Evolutionary conservation across 2,329 filamentous ascomycete genomes (phyloP).

Genomic region (Aspergillus fumigatus): DNA sequence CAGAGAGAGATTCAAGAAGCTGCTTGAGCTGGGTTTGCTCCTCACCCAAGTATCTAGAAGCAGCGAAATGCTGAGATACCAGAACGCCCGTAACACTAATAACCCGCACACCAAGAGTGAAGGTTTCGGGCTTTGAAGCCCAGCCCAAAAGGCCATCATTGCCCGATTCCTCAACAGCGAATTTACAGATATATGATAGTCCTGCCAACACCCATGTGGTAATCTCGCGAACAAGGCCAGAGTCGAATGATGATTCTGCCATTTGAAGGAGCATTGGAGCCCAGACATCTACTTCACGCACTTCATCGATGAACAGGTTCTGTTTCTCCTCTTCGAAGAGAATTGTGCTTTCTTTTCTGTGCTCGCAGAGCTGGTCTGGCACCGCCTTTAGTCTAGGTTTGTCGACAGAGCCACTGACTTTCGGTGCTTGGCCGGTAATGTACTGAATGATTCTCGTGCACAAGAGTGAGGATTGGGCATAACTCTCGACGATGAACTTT

Average conservation of each 20-base stretch:
- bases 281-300: conserved; percentile 71
- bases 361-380: conserved; percentile 27
- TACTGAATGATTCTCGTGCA: conserved; percentile 35
- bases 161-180: conserved; percentile 27
- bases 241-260: conserved; percentile 17
- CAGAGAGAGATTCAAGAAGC: conserved; percentile 23
- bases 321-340: conserved; percentile 89
- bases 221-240: conserved; percentile 17
- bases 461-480: conserved; percentile 29
- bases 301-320: conserved; percentile 86
- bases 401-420: conserved; percentile 18
- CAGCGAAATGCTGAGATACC: conserved; percentile 17
- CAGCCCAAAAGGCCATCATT: conserved; percentile 68
- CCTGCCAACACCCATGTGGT: conserved; percentile 32
- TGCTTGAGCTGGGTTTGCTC: conserved; percentile 13
- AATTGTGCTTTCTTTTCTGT: conserved; percentile 36
- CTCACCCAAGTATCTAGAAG: conserved; percentile 13
- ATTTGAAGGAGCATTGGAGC: conserved; percentile 44
- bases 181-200: conserved; percentile 24
- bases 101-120: conserved; percentile 43
- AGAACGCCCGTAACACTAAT: conserved; percentile 35
- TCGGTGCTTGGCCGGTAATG: conserved; percentile 30
- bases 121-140: conserved; percentile 64
- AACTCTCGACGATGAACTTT: conserved; percentile 32
- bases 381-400: conserved; percentile 18